These are phyloP conservation scores for Glycine tomentella DNA, from an alignment of 306 rosid species.

Conservation along the genomic window DNA sequence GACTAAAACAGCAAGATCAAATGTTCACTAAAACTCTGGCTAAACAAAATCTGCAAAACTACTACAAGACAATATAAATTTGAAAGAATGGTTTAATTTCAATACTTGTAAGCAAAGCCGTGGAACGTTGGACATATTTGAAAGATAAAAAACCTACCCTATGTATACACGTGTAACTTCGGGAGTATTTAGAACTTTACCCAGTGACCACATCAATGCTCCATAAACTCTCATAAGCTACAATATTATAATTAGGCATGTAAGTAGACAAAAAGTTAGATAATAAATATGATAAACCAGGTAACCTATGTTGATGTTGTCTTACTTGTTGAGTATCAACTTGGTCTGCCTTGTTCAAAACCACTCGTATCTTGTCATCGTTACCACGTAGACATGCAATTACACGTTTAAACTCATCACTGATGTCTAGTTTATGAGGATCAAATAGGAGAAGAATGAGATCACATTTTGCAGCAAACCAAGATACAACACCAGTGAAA, in stretches of 20 bases:
- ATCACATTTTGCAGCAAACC: conserved; percentile 98
- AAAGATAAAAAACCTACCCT: conserved; percentile 63
- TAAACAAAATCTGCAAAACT: conserved; percentile 12
- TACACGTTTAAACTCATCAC: conserved; percentile 93
- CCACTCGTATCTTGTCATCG: conserved; percentile 97
- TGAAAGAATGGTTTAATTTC: neutral
- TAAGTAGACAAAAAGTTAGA: neutral
- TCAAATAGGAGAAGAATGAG: conserved; percentile 90
- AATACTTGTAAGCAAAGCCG: neutral
- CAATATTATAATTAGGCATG: neutral
- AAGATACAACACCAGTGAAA: conserved; percentile 95
- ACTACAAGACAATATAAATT: neutral
- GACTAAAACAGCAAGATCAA: neutral
- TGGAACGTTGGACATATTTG: neutral
- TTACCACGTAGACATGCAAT: conserved; percentile 82
- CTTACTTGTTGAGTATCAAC: conserved; percentile 97
- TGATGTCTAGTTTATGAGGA: conserved; percentile 94
- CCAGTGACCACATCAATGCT: conserved; percentile 98
- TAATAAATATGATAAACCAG: neutral
- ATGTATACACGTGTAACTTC: conserved; percentile 92
- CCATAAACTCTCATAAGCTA: conserved; percentile 99
- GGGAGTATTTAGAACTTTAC: conserved; percentile 87
- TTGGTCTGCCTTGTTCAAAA: conserved; percentile 93
- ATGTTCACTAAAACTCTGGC: neutral
- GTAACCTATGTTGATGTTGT: neutral